Conservation (phyloP, 78 protist genomes). For the Trichosphaerium sp. region DNA sequence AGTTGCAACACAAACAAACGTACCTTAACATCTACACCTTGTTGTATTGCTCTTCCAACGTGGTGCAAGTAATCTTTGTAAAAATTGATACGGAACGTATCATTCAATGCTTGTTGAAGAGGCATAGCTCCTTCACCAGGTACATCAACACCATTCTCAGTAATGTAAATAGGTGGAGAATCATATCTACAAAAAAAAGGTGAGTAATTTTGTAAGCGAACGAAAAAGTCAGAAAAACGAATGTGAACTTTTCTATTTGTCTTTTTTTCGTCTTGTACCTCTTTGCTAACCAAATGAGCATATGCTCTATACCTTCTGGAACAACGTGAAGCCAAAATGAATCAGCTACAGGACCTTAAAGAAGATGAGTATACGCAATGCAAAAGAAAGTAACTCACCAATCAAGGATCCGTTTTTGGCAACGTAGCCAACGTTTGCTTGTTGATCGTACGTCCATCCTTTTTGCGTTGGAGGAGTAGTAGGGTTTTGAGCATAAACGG, state of each 20-base stretch:
- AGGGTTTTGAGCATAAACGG: not conserved
- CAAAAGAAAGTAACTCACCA: constrained; percentile 4
- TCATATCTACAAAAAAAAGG: too few relatives aligned
- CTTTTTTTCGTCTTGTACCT: constrained; percentile 6
- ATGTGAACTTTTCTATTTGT: too few relatives aligned
- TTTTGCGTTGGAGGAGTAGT: not conserved
- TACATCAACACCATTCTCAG: constrained; percentile 49
- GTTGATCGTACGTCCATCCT: not conserved
- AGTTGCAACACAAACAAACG: too few relatives aligned
- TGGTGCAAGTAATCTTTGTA: constrained; percentile 1
- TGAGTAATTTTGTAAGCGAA: too few relatives aligned
- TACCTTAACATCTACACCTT: too few relatives aligned
- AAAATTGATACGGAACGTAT: not conserved
- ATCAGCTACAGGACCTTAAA: not conserved
- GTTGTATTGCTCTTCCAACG: not conserved
- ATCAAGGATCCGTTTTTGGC: constrained; percentile 1
- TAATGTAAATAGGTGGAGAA: constrained; percentile 24
- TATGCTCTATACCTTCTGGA: constrained; percentile 37
- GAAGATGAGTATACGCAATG: too few relatives aligned
- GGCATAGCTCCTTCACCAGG: not conserved
- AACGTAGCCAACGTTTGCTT: not conserved
- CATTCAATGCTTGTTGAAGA: constrained; percentile 1
- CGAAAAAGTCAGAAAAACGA: too few relatives aligned
- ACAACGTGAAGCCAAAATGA: constrained; percentile 25
- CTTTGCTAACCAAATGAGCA: constrained; percentile 11